Evolutionary conservation across 352 stramenopile genomes (phyloP).

Genomic region (Globisporangium orthogonon): DNA sequence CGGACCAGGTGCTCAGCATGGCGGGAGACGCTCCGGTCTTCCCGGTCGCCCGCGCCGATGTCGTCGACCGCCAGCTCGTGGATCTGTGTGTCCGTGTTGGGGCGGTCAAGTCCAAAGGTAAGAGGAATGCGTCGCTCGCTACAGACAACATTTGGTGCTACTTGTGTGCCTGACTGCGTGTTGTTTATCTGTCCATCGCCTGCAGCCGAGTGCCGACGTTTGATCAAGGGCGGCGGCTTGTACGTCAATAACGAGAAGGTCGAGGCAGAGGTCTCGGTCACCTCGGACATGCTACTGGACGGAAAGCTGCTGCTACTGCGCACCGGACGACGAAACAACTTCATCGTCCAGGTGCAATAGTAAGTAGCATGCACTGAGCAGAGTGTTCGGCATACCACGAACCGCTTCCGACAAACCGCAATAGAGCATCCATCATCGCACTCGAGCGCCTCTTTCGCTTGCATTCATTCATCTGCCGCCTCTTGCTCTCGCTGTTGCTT

Average conservation of each 20-base stretch:
- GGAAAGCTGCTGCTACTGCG: slow-evolving; percentile 62
- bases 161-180: background rate
- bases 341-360: slow-evolving; percentile 58
- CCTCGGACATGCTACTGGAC: slow-evolving; percentile 53
- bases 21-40: slow-evolving; percentile 56
- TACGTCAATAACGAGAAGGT: slow-evolving; percentile 91
- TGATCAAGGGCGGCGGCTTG: slow-evolving; percentile 95
- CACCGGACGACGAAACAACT: slow-evolving; percentile 75
- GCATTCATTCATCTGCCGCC: background rate
- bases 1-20: slow-evolving; percentile 61
- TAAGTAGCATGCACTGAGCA: slow-evolving; percentile 14
- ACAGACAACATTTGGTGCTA: too few relatives aligned
- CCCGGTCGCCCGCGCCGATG: slow-evolving; percentile 32
- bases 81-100: slow-evolving; percentile 89
- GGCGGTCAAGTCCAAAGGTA: slow-evolving; percentile 90
- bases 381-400: background rate
- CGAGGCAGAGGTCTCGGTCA: slow-evolving; percentile 32
- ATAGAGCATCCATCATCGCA: background rate
- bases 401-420: background rate
- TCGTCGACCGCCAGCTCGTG: slow-evolving; percentile 75
- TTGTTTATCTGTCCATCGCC: background rate
- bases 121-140: background rate
- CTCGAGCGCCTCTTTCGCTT: background rate
- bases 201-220: slow-evolving; percentile 88
- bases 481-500: background rate